phyloP scores from a whole-genome alignment of 805 yeast genomes.

The Tetrapisispora pingtungensis region DNA sequence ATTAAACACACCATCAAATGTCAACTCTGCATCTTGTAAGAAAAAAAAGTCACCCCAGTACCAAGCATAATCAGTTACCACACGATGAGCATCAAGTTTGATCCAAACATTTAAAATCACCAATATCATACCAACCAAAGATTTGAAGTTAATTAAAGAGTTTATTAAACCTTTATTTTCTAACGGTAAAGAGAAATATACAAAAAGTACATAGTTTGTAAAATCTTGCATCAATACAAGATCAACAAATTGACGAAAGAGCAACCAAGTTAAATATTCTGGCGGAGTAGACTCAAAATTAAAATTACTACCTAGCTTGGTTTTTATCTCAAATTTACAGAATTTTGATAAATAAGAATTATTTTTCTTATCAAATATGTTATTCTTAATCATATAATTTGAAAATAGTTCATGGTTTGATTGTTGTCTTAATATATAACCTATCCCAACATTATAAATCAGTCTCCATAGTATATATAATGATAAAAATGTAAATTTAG shows the following conservation, averaged over 20 bases:
- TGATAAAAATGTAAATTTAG: conserved; percentile 35
- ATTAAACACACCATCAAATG: conserved; percentile 82
- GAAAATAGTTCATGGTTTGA: conserved; percentile 48
- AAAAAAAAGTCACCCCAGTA: conserved; percentile 93
- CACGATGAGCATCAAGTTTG: conserved; percentile 76
- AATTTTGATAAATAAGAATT: conserved; percentile 31
- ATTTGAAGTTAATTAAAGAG: conserved; percentile 29
- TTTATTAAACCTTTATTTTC: conserved; percentile 4
- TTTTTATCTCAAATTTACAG: conserved; percentile 35
- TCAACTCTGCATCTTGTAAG: conserved; percentile 56
- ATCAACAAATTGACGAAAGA: conserved; percentile 71
- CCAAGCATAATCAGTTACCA: conserved; percentile 90
- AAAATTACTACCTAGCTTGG: conserved; percentile 33
- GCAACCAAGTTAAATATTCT: conserved; percentile 75
- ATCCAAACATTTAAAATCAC: conserved; percentile 78
- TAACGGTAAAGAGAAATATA: conserved; percentile 35
- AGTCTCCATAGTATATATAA: conserved; percentile 67
- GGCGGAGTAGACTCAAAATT: conserved; percentile 40
- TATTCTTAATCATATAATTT: conserved; percentile 36
- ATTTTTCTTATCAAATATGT: conserved; percentile 35
- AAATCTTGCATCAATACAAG: conserved; percentile 79
- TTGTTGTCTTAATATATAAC: conserved; percentile 54
- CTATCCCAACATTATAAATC: conserved; percentile 70
- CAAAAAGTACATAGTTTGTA: conserved; percentile 59
- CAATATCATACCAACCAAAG: conserved; percentile 46